Evolutionary conservation across 257 asterid genomes (phyloP), one percentile per base, ranked within the genome.

Genomic region (Solanum dulcamara): DNA sequence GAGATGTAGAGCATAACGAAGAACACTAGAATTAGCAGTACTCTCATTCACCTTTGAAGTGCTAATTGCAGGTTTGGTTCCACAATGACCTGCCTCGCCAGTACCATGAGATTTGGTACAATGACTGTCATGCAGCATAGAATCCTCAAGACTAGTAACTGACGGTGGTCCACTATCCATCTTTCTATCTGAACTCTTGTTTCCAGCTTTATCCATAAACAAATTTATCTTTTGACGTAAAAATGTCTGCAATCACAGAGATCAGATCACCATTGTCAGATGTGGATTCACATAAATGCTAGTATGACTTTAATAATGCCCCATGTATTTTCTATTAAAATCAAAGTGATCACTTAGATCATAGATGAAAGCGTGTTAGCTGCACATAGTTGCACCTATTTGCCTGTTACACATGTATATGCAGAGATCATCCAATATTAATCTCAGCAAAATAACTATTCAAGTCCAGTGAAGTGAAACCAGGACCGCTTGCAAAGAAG

Each of bases 1-100:
- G 81, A 93, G 93, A 85, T 96, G 98, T n/a, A 96, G 89, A 64
- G 99, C 99, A 40, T 93, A 96, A 37, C 98, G 96, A n/a, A 94
- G 93, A 84, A 91, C 97, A 81, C 97, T 92, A 13, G 93, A 81
- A 83, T 92, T 92, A 38, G 91, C 57, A 83, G 83, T 87, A 57
- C 83, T 91, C 87, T 88, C 93, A 84, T 95, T 95, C 84, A 91
- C 92, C 90, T 91, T 92, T 28, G 93, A 87, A 38, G 89, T 92
- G 86, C 90, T 88, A 80, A 89, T 85, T 24, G 62, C 62, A 57
- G 89, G 84, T 81, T 85, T 89, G 62, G 86, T 87, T 70, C 86
- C 89, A 90, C 83, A 70, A 75, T 75, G 64, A 44, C 42, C 60
- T 38, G 84, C 90, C 85, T 66, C 80, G 42, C 87, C 87, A 50